Evolutionary conservation across 352 stramenopile genomes (phyloP), one percentile per base, ranked within the genome.

Genomic region (Halophytophthora batemanensis): DNA sequence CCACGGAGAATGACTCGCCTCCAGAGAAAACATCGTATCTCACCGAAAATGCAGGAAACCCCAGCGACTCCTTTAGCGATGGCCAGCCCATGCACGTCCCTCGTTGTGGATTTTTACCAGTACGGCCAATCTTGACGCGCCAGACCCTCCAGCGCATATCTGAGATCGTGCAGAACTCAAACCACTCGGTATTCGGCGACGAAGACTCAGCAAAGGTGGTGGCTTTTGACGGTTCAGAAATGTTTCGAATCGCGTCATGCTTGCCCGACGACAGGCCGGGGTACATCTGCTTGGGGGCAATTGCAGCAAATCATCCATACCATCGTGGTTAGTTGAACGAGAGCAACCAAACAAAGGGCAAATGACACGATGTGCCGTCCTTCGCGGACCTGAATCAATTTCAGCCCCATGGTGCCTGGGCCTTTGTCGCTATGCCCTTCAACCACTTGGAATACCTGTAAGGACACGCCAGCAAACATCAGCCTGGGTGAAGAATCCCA

Each of bases 1-100:
- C n/a, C n/a, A n/a, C n/a, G n/a, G n/a, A n/a, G n/a, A n/a, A n/a
- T n/a, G n/a, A n/a, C n/a, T n/a, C n/a, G n/a, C n/a, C n/a, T n/a
- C n/a, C n/a, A n/a, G n/a, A n/a, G n/a, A n/a, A n/a, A n/a, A 15
- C 28, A 3, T 1, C 37, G 18, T 2, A 2, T 45, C 69, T 28
- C 50, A 79, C 71, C 40, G 31, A 21, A 38, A 65, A 41, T 5
- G 34, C 33, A 3, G 54, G 53, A 23, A 63, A 62, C 8, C 63
- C 66, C 19, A 79, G 70, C 21, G 60, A 79, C 19, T 73, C 66
- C 44, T 68, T 70, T 44, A 82, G 51, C 8, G 62, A 73, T 18
- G 71, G 69, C 69, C 69, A 82, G 29, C 52, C 36, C 21, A 75
- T 18, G 19, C 56, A 42, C 12, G 51, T 15, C 12, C 40, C 31